phyloP scores from a whole-genome alignment of 1,284 basidiomycete genomes.

The Tausonia pullulans region DNA sequence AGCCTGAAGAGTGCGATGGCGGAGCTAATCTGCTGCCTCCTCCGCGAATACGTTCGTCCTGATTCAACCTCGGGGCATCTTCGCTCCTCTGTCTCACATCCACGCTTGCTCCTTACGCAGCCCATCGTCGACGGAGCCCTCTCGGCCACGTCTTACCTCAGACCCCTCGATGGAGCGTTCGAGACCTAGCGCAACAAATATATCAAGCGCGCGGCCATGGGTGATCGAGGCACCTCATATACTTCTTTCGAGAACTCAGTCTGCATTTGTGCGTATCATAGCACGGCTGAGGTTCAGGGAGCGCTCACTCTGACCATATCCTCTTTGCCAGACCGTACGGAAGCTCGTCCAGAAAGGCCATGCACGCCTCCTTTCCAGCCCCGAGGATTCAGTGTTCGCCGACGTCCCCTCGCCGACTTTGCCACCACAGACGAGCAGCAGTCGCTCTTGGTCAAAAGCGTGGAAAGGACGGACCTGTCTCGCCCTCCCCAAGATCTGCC shows the following conservation, averaged over 20 bases:
- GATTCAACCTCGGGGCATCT: slow-evolving; percentile 17
- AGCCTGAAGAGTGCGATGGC: neutral
- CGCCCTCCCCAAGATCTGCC: too few species aligned
- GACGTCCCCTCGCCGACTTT: slow-evolving; percentile 55
- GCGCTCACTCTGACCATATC: too few species aligned
- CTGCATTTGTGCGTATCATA: slow-evolving; percentile 26
- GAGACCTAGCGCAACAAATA: slow-evolving; percentile 74
- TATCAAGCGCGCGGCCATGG: slow-evolving; percentile 37
- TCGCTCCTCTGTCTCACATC: neutral
- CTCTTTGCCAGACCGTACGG: slow-evolving; percentile 57
- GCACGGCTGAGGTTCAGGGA: neutral
- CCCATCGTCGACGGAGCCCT: slow-evolving; percentile 96
- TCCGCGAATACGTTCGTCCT: slow-evolving; percentile 34
- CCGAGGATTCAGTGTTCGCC: slow-evolving; percentile 60
- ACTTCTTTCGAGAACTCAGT: slow-evolving; percentile 66
- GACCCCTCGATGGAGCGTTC: slow-evolving; percentile 85
- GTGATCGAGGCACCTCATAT: slow-evolving; percentile 7
- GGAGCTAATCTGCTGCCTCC: slow-evolving; percentile 18
- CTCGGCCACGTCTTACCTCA: slow-evolving; percentile 89
- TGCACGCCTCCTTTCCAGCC: slow-evolving; percentile 76
- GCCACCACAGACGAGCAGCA: slow-evolving; percentile 55
- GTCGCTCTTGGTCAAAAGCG: slow-evolving; percentile 79
- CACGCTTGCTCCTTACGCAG: slow-evolving; percentile 39
- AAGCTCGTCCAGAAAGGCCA: slow-evolving; percentile 97
- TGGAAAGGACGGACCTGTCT: slow-evolving; percentile 58